Percentiles rank a stretch among this genome's conserved stretches.
These are phyloP conservation scores for Colletotrichum plurivorum DNA, from an alignment of 2,329 filamentous ascomycete species.

Conservation along the genomic window DNA sequence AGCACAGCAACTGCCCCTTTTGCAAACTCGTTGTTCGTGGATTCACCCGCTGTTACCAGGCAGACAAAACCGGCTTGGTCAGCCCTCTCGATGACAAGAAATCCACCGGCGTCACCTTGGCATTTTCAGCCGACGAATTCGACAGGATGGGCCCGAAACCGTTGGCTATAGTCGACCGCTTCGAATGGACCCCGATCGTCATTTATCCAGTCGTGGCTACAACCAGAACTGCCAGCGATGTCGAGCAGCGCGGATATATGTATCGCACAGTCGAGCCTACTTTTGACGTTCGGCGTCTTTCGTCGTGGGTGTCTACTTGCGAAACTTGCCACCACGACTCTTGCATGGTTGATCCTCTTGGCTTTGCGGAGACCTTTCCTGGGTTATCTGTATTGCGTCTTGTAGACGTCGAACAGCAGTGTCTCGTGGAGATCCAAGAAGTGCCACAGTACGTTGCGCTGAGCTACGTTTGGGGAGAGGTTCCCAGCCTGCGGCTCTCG, in stretches of 20 bases:
- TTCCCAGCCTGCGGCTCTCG: background rate
- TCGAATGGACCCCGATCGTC: too few species aligned
- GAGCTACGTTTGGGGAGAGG: background rate
- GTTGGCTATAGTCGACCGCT: too few species aligned
- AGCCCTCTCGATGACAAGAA: too few species aligned
- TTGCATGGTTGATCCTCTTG: too few species aligned
- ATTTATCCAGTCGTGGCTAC: too few species aligned
- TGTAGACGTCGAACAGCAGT: background rate
- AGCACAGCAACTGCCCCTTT: background rate
- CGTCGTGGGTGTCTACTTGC: background rate
- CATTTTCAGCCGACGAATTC: too few species aligned
- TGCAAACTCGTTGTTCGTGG: background rate
- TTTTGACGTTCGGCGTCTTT: background rate
- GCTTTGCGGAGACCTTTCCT: background rate
- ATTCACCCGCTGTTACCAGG: background rate
- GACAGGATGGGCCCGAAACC: too few species aligned
- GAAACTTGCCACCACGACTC: too few species aligned
- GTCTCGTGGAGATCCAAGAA: background rate
- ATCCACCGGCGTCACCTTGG: too few species aligned
- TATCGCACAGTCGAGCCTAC: background rate
- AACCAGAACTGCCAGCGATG: background rate
- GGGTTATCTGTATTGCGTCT: background rate
- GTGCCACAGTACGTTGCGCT: background rate
- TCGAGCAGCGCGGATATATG: background rate
- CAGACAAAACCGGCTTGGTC: background rate